Evolutionary conservation across 148 eudicot species (phyloP).

Genomic region (Fagopyrum esculentum): DNA sequence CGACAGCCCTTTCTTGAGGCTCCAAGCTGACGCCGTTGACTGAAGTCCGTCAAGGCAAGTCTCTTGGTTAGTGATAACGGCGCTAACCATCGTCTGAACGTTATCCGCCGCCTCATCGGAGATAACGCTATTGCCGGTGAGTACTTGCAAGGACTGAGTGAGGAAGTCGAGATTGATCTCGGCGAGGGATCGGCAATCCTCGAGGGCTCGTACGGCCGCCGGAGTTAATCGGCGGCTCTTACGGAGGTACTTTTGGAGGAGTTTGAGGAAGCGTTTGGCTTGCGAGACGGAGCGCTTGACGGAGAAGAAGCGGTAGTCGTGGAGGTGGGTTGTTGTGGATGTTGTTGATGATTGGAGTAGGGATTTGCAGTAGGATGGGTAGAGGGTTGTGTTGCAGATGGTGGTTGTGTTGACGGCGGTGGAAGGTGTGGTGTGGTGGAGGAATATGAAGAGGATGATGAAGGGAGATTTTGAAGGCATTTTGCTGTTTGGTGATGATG

Average conservation of each 20-base stretch:
- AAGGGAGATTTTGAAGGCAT: neutral
- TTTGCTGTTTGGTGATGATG: no score
- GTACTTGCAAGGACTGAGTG: neutral
- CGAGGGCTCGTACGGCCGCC: neutral
- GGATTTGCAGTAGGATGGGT: neutral
- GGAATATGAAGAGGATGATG: neutral
- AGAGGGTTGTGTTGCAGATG: neutral
- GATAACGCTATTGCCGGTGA: slow-evolving; percentile 15
- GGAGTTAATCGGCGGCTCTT: neutral
- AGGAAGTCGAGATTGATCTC: neutral
- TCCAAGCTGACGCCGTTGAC: slow-evolving; percentile 33
- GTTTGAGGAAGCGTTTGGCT: neutral
- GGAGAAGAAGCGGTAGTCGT: neutral
- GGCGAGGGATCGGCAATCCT: neutral
- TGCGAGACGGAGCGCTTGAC: neutral
- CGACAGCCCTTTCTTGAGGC: slow-evolving; percentile 22
- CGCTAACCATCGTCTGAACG: slow-evolving; percentile 57
- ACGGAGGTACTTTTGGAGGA: neutral
- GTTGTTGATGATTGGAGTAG: neutral
- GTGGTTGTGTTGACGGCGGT: neutral
- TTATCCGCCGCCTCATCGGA: slow-evolving; percentile 33
- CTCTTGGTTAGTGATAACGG: slow-evolving; percentile 56
- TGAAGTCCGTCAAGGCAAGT: slow-evolving; percentile 71
- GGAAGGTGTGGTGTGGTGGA: neutral
- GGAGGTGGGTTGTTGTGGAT: neutral